Conservation (phyloP, 768 basidiomycete genomes). For the Lentinula guzmanii region DNA sequence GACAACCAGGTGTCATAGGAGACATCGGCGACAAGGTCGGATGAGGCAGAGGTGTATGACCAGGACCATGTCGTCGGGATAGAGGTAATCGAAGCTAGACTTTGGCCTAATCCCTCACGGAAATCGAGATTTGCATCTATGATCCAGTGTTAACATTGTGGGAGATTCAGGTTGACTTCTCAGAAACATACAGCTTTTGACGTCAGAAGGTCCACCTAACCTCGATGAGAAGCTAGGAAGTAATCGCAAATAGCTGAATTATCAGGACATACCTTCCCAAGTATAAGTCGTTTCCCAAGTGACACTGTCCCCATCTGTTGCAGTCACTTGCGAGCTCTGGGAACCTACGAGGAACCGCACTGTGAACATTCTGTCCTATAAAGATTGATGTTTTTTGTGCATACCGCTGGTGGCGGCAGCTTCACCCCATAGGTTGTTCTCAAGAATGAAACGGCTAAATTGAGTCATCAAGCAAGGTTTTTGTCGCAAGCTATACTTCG, state of each 20-base stretch:
- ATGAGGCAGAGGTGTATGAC: constrained; percentile 23
- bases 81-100: constrained; percentile 16
- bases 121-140: constrained; percentile 28
- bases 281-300: constrained; percentile 27
- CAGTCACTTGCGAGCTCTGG: constrained; percentile 23
- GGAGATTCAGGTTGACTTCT: neutral
- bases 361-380: neutral
- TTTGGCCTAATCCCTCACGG: constrained; percentile 20
- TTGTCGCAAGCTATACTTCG: neutral
- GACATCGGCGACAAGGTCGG: constrained; percentile 26
- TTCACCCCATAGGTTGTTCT: constrained; percentile 27
- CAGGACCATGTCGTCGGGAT: constrained; percentile 27
- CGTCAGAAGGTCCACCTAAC: constrained; percentile 11
- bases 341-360: constrained; percentile 15
- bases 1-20: constrained; percentile 31
- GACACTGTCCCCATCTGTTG: constrained; percentile 19
- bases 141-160: neutral
- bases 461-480: neutral
- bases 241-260: neutral
- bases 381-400: neutral
- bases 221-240: no score
- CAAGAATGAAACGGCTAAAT: constrained; percentile 11
- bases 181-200: constrained; percentile 25
- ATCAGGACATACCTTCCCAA: constrained; percentile 19
- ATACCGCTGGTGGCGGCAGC: constrained; percentile 20